Percentiles rank a stretch among this genome's conserved stretches.
These are phyloP conservation scores for Alloascoidea africana DNA, from an alignment of 805 yeast species.

Conservation along the genomic window DNA sequence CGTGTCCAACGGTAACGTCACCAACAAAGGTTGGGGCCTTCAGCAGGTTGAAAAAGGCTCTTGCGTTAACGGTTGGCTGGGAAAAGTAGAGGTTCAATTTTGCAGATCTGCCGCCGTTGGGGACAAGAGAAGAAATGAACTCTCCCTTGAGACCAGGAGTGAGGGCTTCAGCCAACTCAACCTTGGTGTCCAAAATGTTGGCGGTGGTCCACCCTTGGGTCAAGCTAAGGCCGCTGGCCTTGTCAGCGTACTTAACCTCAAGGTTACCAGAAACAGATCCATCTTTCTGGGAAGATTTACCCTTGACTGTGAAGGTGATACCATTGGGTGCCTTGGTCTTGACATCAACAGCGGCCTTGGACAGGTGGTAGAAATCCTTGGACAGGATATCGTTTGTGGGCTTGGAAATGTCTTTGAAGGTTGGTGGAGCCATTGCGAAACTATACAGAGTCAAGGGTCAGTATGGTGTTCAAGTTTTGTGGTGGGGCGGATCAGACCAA, in stretches of 20 bases:
- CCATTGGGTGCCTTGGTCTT: constrained; percentile 94
- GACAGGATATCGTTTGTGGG: too few relatives aligned
- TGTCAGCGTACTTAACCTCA: constrained; percentile 88
- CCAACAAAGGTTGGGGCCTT: constrained; percentile 95
- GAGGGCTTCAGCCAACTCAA: constrained; percentile 81
- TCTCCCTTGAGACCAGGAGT: constrained; percentile 94
- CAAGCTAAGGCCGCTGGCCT: constrained; percentile 79
- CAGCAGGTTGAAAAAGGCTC: constrained; percentile 87
- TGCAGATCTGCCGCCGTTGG: constrained; percentile 67
- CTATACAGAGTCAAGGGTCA: too few relatives aligned
- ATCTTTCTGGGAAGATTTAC: constrained; percentile 66
- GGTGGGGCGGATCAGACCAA: too few relatives aligned
- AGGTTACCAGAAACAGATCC: constrained; percentile 76
- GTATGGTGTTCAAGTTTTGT: too few relatives aligned
- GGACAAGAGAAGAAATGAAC: constrained; percentile 74
- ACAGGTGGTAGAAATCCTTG: constrained; percentile 85
- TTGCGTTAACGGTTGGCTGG: constrained; percentile 86
- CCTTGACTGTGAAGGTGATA: constrained; percentile 86
- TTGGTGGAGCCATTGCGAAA: too few relatives aligned
- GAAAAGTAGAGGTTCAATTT: constrained; percentile 81
- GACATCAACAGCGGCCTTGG: constrained; percentile 79
- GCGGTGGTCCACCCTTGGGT: constrained; percentile 98
- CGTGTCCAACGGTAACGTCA: constrained; percentile 89
- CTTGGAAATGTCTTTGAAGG: too few relatives aligned
- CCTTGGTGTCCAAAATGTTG: constrained; percentile 81